These are phyloP conservation scores for Lodderomyces elongisporus DNA, from an alignment of 1,139 yeast genomes.

Conservation along the genomic window DNA sequence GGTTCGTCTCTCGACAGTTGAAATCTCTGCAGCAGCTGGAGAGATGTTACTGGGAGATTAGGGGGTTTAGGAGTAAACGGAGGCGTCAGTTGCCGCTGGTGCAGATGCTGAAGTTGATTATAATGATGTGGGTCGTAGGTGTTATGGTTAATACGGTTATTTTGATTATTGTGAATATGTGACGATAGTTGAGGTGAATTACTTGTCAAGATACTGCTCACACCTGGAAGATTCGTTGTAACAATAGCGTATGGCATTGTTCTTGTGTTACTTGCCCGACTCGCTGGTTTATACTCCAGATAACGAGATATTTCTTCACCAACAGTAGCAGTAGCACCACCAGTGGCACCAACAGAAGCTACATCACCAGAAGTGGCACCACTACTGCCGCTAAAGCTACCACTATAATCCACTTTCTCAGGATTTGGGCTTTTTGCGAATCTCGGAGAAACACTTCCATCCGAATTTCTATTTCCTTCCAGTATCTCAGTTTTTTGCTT, in stretches of 20 bases:
- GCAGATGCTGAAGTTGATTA: background rate
- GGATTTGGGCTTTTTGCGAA: background rate
- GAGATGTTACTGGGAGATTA: constrained; percentile 1
- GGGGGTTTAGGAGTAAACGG: background rate
- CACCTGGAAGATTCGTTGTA: constrained; percentile 6
- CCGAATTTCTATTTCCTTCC: too few species aligned
- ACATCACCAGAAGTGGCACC: background rate
- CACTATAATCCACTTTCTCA: background rate
- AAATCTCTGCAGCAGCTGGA: constrained; percentile 1
- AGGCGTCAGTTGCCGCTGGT: background rate
- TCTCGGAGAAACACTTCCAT: too few species aligned
- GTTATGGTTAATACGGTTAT: background rate
- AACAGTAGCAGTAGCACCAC: background rate
- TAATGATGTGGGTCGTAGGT: constrained; percentile 2
- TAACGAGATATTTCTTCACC: background rate
- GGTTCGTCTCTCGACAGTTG: background rate
- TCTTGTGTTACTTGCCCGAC: background rate
- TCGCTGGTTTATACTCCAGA: too few species aligned
- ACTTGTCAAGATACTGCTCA: constrained; percentile 6
- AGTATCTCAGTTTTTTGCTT: constrained; percentile 6
- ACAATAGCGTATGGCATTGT: background rate
- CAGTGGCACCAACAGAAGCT: background rate
- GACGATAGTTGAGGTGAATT: constrained; percentile 1
- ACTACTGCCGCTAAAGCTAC: background rate
- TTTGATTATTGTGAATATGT: background rate